These are phyloP conservation scores for Aegilops tauschii DNA, from an alignment of 176 grass and related monocot genomes.

Conservation along the genomic window DNA sequence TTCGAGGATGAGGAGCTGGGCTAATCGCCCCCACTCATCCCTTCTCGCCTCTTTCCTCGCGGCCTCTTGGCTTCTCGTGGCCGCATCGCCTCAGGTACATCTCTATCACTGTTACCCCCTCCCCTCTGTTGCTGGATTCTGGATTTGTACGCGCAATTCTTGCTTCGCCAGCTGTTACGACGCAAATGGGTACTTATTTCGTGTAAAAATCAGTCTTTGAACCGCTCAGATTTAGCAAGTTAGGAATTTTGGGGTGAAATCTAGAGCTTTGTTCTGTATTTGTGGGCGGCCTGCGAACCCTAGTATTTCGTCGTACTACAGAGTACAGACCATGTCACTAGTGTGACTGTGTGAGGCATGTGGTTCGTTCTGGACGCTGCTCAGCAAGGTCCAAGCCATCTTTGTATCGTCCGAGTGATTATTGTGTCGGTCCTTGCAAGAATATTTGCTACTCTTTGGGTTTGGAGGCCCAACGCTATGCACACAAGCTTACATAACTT, in stretches of 20 bases:
- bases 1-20: slow-evolving; percentile 25
- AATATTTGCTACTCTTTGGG: background rate
- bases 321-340: background rate
- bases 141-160: slow-evolving; percentile 4
- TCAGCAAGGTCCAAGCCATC: background rate
- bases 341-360: background rate
- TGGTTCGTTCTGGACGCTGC: background rate
- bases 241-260: background rate
- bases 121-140: background rate
- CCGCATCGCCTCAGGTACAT: slow-evolving; percentile 33
- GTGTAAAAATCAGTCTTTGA: background rate
- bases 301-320: background rate
- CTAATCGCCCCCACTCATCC: background rate
- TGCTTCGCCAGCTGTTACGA: background rate
- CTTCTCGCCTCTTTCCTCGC: slow-evolving; percentile 9
- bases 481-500: background rate
- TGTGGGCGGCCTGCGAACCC: background rate
- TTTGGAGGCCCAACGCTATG: background rate
- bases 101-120: background rate
- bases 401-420: background rate
- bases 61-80: slow-evolving; percentile 11
- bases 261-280: background rate
- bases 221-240: background rate
- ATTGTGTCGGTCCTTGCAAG: background rate
- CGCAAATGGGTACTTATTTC: background rate